Percentiles rank a stretch among this genome's conserved stretches.
phyloP scores from a whole-genome alignment of 192 early-diverging fungal genomes.

The Backusella sp. region DNA sequence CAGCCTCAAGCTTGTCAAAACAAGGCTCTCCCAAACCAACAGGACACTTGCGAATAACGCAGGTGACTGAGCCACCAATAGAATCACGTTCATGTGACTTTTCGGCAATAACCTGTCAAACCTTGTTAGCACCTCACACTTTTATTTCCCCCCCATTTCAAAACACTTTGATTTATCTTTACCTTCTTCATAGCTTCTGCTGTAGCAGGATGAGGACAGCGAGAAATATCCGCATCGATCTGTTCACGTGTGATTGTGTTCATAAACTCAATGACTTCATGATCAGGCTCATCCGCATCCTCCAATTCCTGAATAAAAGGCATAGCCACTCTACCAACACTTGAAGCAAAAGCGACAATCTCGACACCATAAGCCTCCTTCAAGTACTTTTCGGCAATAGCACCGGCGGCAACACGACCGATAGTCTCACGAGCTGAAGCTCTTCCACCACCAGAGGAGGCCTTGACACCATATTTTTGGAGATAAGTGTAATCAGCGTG shows the following conservation, averaged over 20 bases:
- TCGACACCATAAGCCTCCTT: conserved; percentile 78
- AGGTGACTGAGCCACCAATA: conserved; percentile 93
- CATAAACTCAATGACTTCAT: conserved; percentile 65
- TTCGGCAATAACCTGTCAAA: conserved; percentile 66
- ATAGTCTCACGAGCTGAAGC: conserved; percentile 96
- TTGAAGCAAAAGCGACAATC: conserved; percentile 92
- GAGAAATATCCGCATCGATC: conserved; percentile 83
- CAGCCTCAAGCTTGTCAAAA: conserved; percentile 97
- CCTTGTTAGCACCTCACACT: neutral
- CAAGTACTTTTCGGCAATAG: conserved; percentile 98
- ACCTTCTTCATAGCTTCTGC: conserved; percentile 84
- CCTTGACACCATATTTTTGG: conserved; percentile 95
- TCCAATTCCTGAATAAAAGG: conserved; percentile 52
- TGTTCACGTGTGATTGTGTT: conserved; percentile 65
- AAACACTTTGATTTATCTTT: neutral
- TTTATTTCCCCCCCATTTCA: neutral
- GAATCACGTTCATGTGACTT: conserved; percentile 85
- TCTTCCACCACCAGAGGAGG: conserved; percentile 90
- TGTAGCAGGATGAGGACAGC: conserved; percentile 80
- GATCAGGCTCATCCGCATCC: conserved; percentile 40
- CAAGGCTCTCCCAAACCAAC: conserved; percentile 94
- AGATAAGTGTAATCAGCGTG: conserved; percentile 99
- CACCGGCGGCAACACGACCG: conserved; percentile 93
- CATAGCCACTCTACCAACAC: conserved; percentile 84
- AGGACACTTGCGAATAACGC: conserved; percentile 93